Percentiles rank a stretch among this genome's conserved stretches.
phyloP scores from a whole-genome alignment of 225 moss, liverwort and hornwort species.

The Takakia lepidozioides region DNA sequence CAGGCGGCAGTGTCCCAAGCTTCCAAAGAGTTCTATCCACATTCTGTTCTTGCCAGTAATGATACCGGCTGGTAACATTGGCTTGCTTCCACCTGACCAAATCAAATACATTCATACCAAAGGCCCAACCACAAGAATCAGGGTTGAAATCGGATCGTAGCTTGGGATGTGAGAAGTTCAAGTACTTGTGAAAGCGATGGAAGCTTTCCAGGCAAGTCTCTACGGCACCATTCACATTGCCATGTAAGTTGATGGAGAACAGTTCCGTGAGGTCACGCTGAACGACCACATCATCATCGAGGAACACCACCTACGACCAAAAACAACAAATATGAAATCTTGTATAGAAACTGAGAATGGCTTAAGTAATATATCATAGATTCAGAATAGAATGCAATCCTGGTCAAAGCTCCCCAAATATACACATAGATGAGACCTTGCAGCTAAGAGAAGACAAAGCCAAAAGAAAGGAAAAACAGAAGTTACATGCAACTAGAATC shows the following conservation, averaged over 20 bases:
- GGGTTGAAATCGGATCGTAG: constrained; percentile 7
- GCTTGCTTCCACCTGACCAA: constrained; percentile 8
- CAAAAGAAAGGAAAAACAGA: too few relatives aligned
- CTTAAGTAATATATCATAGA: too few relatives aligned
- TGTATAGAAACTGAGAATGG: too few relatives aligned
- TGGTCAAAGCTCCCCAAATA: too few relatives aligned
- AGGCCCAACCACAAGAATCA: constrained; percentile 14
- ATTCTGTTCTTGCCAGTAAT: constrained; percentile 19
- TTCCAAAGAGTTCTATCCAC: constrained; percentile 14
- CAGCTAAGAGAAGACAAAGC: too few relatives aligned
- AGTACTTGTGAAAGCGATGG: constrained; percentile 14
- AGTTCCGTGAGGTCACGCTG: constrained; percentile 12
- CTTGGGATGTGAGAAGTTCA: constrained; percentile 17
- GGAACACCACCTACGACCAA: constrained; percentile 4
- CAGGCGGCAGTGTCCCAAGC: constrained; percentile 11
- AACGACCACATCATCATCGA: constrained; percentile 16
- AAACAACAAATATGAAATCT: background rate
- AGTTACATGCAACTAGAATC: too few relatives aligned
- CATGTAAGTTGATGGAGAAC: constrained; percentile 7
- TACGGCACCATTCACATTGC: constrained; percentile 10
- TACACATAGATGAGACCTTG: too few relatives aligned
- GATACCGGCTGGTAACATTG: constrained; percentile 12
- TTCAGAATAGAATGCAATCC: too few relatives aligned
- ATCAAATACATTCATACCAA: constrained; percentile 18
- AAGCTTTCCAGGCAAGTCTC: constrained; percentile 13